phyloP scores from a whole-genome alignment of 2,329 filamentous ascomycete genomes.

The Colletotrichum siamense region DNA sequence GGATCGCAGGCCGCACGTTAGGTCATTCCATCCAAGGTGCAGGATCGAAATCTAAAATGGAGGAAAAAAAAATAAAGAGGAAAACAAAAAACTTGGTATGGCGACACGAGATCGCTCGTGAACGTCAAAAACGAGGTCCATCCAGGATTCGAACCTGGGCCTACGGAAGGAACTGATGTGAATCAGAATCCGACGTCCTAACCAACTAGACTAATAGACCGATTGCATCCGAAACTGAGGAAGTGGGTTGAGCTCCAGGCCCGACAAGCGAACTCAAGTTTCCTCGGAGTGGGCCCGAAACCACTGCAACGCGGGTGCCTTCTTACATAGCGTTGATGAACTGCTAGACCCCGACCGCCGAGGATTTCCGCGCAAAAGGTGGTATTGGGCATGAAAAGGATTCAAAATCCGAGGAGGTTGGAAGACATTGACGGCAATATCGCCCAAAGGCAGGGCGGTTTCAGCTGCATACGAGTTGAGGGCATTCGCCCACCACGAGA shows the following conservation, averaged over 20 bases:
- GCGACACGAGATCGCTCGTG: neutral
- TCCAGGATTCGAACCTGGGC: constrained; percentile 23
- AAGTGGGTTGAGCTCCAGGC: rapidly evolving
- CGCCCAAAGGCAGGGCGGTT: neutral
- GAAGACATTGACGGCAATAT: neutral
- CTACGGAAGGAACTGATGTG: constrained; percentile 7
- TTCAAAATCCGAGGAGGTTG: neutral
- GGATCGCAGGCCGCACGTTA: neutral
- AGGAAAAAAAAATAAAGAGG: neutral
- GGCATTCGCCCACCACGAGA: neutral
- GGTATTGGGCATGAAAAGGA: neutral
- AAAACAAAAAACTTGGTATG: neutral
- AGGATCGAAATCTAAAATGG: neutral
- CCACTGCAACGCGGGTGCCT: neutral
- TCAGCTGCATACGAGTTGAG: neutral
- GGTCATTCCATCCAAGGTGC: neutral
- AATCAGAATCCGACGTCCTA: constrained; percentile 22
- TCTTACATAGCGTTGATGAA: neutral
- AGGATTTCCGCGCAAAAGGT: neutral
- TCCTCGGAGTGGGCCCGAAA: neutral
- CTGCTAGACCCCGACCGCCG: rapidly evolving
- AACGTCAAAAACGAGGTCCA: constrained; percentile 9
- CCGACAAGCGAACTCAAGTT: neutral
- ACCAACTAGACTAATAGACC: constrained; percentile 24
- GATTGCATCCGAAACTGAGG: neutral